These are phyloP conservation scores for Boletus subparvulus DNA, from an alignment of 768 basidiomycete genomes.

Conservation along the genomic window DNA sequence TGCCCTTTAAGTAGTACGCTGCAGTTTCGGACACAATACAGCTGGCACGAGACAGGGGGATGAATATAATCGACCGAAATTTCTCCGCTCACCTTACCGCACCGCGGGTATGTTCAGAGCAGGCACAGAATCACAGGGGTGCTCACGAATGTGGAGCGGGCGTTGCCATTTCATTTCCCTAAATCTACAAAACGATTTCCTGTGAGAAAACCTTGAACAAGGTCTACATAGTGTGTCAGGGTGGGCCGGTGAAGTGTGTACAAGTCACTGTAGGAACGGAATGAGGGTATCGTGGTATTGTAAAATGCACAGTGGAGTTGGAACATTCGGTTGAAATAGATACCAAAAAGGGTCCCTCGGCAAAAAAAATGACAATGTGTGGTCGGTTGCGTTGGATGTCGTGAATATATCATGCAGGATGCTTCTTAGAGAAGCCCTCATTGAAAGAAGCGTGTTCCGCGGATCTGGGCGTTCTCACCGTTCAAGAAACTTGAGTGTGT, in stretches of 20 bases:
- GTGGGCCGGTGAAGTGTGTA: constrained; percentile 18
- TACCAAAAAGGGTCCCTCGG: constrained; percentile 24
- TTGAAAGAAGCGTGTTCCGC: constrained; percentile 8
- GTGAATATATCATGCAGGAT: constrained; percentile 27
- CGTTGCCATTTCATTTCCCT: constrained; percentile 2
- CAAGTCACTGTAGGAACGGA: constrained; percentile 30
- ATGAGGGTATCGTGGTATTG: constrained; percentile 37
- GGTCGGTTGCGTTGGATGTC: constrained; percentile 24
- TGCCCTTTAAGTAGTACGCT: constrained; percentile 6
- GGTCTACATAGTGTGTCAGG: constrained; percentile 21
- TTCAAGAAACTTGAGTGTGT: constrained; percentile 18
- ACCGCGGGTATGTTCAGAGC: neutral
- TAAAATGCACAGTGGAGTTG: constrained; percentile 30
- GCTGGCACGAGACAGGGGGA: neutral
- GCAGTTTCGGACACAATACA: too few relatives aligned
- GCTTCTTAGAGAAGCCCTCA: constrained; percentile 9
- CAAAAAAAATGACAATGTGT: constrained; percentile 13
- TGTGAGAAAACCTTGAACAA: constrained; percentile 7
- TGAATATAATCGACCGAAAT: constrained; percentile 10
- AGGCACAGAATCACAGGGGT: constrained; percentile 2
- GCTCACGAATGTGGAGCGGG: neutral
- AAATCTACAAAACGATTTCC: constrained; percentile 24
- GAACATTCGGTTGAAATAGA: constrained; percentile 33
- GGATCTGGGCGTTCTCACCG: constrained; percentile 26
- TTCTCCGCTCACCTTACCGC: constrained; percentile 13